Conservation (phyloP, 805 yeast genomes). For the Spathaspora hagerdaliae region DNA sequence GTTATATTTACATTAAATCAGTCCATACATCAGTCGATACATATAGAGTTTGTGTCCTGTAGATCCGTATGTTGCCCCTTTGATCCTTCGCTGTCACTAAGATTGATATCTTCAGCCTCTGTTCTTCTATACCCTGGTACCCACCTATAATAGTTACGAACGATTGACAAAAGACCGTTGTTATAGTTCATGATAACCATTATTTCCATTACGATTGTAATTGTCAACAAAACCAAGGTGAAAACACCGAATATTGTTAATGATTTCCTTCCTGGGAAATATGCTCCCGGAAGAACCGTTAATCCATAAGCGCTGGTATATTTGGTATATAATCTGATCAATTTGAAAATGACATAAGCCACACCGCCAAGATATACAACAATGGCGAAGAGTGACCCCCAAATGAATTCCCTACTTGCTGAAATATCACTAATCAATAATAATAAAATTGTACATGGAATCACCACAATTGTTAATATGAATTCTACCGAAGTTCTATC, state of each 20-base stretch:
- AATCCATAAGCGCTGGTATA: conserved; percentile 31
- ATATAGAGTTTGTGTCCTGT: neutral
- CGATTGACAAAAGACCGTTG: conserved; percentile 17
- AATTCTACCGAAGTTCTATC: conserved; percentile 38
- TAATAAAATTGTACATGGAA: conserved; percentile 40
- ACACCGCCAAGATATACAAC: conserved; percentile 34
- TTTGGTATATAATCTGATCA: conserved; percentile 42
- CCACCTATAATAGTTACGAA: conserved; percentile 8
- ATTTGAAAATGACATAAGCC: conserved; percentile 45
- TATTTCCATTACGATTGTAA: conserved; percentile 23
- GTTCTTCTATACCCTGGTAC: conserved; percentile 7
- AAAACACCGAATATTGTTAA: conserved; percentile 42
- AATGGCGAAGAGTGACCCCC: conserved; percentile 23
- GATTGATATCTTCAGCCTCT: neutral
- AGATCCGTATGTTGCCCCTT: neutral
- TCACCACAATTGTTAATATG: conserved; percentile 41
- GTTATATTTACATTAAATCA: too few species aligned
- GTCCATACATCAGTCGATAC: neutral
- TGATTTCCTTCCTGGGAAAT: conserved; percentile 44
- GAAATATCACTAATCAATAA: conserved; percentile 34
- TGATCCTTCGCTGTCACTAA: conserved; percentile 2
- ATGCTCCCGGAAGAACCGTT: conserved; percentile 25
- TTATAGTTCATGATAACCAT: conserved; percentile 12
- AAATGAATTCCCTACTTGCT: conserved; percentile 28
- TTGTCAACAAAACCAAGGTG: conserved; percentile 33